Conservation (phyloP, 2,329 filamentous ascomycete species). For the Neocatenulostroma microsporum region DNA sequence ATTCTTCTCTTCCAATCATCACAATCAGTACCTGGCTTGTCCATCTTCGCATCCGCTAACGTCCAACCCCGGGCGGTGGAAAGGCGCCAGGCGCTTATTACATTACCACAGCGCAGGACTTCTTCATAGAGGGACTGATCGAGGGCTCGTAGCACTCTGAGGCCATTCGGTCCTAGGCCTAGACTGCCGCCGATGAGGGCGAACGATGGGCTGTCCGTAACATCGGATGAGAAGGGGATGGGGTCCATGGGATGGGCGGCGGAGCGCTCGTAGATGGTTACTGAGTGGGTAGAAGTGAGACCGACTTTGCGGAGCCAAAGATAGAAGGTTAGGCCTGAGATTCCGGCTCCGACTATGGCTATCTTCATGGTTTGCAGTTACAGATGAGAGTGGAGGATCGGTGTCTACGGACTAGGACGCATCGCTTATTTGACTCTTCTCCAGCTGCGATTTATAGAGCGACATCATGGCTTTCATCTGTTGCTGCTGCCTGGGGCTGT, state of each 20-base stretch:
- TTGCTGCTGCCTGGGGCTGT: too few species aligned
- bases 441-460: too few species aligned
- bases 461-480: too few species aligned
- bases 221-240: too few species aligned
- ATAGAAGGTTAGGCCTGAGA: slow-evolving; percentile 11
- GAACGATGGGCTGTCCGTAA: background rate
- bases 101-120: slow-evolving; percentile 3
- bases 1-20: slow-evolving; percentile 5
- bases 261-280: slow-evolving; percentile 9
- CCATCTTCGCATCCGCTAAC: background rate
- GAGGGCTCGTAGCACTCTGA: slow-evolving; percentile 6
- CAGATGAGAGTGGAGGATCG: background rate
- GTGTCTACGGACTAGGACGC: too few species aligned
- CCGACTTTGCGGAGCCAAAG: slow-evolving; percentile 8
- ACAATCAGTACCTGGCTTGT: slow-evolving; percentile 3
- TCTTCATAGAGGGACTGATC: slow-evolving; percentile 6
- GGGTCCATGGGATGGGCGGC: too few species aligned
- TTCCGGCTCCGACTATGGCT: slow-evolving; percentile 9
- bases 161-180: slow-evolving; percentile 6
- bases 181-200: slow-evolving; percentile 8
- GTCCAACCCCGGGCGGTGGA: slow-evolving; percentile 7
- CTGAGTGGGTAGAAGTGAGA: slow-evolving; percentile 2
- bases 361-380: slow-evolving; percentile 4
- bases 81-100: slow-evolving; percentile 5
- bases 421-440: too few species aligned